Base-by-base conservation (phyloP, 2,329 filamentous ascomycete species). In the Exophiala alcalophila region DNA sequence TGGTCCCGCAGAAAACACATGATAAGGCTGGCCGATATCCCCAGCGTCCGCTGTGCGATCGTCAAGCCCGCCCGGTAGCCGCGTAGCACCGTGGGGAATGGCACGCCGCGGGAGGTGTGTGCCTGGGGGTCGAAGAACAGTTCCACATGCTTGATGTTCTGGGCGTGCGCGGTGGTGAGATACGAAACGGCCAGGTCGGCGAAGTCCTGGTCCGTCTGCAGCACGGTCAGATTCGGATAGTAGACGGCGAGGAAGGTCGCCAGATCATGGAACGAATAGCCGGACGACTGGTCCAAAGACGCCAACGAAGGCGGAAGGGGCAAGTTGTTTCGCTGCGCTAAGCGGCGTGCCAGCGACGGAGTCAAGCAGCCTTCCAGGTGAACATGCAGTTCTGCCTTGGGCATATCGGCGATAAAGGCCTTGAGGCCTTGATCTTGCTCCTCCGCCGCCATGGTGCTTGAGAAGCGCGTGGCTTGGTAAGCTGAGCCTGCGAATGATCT, bases 51-150 rank as follows among this genome's bases (percentile, higher is more conserved):
- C 56, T 78, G 68, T 1, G 84, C 84, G 15, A 77, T 73, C 40
- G 65, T 58, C 54, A 80, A 75, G 1, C 81, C 85, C 1, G 70
- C 69, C 0, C 66, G 67, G 55, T 87, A 80, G 2, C 85, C 86
- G 3, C 63, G 59, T 3, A 88, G 71, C 15, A 89, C 74, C 2
- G 77, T 81, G 11, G 73, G 66, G 58, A 86, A 83, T 5, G 70
- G 53, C 3, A 90, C 66, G 4, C 81, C 81, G 12, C 84, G 74
- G 9, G 65, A 66, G 4, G 78, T 74, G 62, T 90, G 86, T 1
- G 82, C 83, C 63, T 90, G 84, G 2, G 85, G 84, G 61, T 90
- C 86, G 66, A 90, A 89, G 67, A 88, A 90, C 52, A 88, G 74
- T 62, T 90, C 85, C 10, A 82, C 82, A 58, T 90, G 84, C 34